Percentiles rank a stretch among this genome's conserved stretches.
phyloP scores from a whole-genome alignment of 2,329 filamentous ascomycete species.

The Pestalotiopsis sp. region DNA sequence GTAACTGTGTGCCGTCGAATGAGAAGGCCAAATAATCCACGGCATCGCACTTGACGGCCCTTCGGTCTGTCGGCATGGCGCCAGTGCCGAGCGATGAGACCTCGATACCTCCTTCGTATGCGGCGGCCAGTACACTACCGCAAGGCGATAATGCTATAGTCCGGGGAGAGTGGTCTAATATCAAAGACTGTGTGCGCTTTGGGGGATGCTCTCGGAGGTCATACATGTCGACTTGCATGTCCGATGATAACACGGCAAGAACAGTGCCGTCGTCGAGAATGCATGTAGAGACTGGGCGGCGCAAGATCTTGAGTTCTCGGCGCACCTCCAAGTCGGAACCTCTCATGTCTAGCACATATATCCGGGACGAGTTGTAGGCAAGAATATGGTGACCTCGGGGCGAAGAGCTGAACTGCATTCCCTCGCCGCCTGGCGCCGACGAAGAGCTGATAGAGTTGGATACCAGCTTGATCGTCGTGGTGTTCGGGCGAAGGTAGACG shows the following conservation, averaged over 20 bases:
- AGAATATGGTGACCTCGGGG: constrained; percentile 73
- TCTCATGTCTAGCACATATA: constrained; percentile 74
- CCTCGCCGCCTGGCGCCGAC: constrained; percentile 79
- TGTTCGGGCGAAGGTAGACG: constrained; percentile 68
- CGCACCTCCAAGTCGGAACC: constrained; percentile 61
- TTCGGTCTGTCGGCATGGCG: constrained; percentile 64
- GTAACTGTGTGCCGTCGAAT: constrained; percentile 72
- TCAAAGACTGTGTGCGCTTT: constrained; percentile 70
- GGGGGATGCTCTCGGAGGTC: constrained; percentile 65
- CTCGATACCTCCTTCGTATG: constrained; percentile 87
- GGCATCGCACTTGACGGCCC: constrained; percentile 75
- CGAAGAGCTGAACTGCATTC: constrained; percentile 81
- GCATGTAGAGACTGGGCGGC: constrained; percentile 73
- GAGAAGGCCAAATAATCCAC: constrained; percentile 77
- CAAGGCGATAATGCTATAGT: constrained; percentile 80
- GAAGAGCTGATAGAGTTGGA: constrained; percentile 84
- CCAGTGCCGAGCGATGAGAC: constrained; percentile 72
- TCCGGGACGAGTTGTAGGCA: constrained; percentile 81
- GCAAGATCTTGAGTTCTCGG: constrained; percentile 77
- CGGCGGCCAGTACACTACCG: constrained; percentile 78
- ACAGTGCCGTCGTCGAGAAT: constrained; percentile 76
- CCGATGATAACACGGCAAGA: constrained; percentile 77
- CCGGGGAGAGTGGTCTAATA: constrained; percentile 75
- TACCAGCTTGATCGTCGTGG: constrained; percentile 75
- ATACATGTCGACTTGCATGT: constrained; percentile 87